phyloP scores from a whole-genome alignment of 805 yeast genomes.

The Schizosaccharomyces cryophilus region DNA sequence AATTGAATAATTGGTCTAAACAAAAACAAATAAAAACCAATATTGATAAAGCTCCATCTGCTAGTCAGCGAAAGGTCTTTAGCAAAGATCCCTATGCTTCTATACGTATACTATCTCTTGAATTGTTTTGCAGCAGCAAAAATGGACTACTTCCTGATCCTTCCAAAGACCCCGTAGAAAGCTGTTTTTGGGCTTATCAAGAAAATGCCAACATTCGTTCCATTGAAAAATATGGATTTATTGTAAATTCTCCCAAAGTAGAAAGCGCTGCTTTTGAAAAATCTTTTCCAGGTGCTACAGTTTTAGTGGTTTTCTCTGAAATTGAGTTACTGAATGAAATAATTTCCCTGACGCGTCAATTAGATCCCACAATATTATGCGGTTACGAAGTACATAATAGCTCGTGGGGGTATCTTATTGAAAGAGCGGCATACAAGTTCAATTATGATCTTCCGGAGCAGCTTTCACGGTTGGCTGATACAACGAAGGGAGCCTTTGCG shows the following conservation, averaged over 20 bases:
- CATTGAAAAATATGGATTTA: background rate
- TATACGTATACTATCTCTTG: background rate
- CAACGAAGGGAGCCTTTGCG: slow-evolving; percentile 19
- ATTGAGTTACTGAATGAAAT: slow-evolving; percentile 31
- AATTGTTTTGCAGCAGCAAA: background rate
- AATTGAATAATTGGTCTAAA: background rate
- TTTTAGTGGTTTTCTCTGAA: slow-evolving; percentile 25
- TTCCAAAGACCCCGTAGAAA: background rate
- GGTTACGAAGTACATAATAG: slow-evolving; percentile 62
- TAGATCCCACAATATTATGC: slow-evolving; percentile 70
- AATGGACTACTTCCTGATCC: background rate
- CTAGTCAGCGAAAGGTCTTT: background rate
- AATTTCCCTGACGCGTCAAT: slow-evolving; percentile 26
- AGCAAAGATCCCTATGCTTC: background rate
- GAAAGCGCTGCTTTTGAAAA: background rate
- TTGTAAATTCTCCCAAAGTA: background rate
- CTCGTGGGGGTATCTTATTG: slow-evolving; percentile 80
- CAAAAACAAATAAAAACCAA: no score
- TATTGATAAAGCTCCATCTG: no score
- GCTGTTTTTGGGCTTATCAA: background rate
- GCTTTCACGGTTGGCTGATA: slow-evolving; percentile 29
- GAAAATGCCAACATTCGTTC: background rate
- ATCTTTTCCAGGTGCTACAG: background rate
- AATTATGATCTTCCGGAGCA: slow-evolving; percentile 31
- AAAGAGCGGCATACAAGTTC: slow-evolving; percentile 22